Percentiles rank a stretch among this genome's conserved stretches.
Evolutionary conservation across 2,329 filamentous ascomycete genomes (phyloP).

Genomic region (Trichoderma atrobrunneum): DNA sequence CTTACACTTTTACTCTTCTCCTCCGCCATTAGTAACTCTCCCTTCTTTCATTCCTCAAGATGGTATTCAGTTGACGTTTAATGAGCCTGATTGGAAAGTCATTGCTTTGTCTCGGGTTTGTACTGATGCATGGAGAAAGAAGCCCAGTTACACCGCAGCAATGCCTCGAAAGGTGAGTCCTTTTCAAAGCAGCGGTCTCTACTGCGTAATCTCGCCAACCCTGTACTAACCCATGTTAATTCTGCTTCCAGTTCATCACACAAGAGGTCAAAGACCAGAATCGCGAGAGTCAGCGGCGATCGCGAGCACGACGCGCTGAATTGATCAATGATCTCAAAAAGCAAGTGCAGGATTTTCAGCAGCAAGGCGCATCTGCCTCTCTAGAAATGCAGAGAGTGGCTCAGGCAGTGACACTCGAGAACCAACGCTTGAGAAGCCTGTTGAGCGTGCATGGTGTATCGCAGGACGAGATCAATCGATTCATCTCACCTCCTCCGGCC

Average conservation of each 20-base stretch:
- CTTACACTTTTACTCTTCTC: neutral
- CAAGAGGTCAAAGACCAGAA: conserved; percentile 16
- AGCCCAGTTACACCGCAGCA: neutral
- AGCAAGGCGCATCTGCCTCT: conserved; percentile 8
- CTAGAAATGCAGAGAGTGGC: conserved; percentile 18
- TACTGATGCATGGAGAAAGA: neutral
- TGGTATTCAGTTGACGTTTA: neutral
- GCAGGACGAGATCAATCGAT: conserved; percentile 2
- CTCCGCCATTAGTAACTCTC: neutral
- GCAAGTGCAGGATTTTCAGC: conserved; percentile 13
- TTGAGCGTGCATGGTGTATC: conserved; percentile 9
- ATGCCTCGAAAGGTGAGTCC: conserved; percentile 6
- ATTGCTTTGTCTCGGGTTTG: neutral
- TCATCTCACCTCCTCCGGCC: neutral
- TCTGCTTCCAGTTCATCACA: neutral
- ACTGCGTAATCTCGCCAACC: neutral
- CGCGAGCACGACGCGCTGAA: conserved; percentile 14
- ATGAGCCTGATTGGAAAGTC: neutral
- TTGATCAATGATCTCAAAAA: conserved; percentile 17
- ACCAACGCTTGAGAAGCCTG: conserved; percentile 12
- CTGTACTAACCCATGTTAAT: neutral
- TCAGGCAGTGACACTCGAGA: conserved; percentile 6
- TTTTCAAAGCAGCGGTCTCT: neutral
- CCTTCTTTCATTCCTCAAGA: neutral
- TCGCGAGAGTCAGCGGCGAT: conserved; percentile 19